Conservation (phyloP, 352 stramenopile genomes). For the Phytophthora pisi region DNA sequence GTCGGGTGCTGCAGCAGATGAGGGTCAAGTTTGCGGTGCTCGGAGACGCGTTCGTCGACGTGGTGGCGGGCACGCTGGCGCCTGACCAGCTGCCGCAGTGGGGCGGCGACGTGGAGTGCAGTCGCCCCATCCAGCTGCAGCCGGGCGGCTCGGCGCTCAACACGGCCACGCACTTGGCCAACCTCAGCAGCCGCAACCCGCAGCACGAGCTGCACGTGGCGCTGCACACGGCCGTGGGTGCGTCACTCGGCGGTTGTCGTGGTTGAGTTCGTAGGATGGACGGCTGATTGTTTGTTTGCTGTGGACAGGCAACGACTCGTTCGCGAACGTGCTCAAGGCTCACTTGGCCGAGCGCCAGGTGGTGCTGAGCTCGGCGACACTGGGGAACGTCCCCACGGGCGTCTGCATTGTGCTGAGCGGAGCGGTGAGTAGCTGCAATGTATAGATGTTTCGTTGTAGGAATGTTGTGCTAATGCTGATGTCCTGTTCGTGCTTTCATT, state of each 20-base stretch:
- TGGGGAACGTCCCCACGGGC: slow-evolving; percentile 55
- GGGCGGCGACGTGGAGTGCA: slow-evolving; percentile 79
- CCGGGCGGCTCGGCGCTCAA: slow-evolving; percentile 84
- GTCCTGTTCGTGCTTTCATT: background rate
- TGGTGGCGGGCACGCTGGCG: slow-evolving; percentile 72
- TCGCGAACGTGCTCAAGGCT: slow-evolving; percentile 50
- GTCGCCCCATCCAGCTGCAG: slow-evolving; percentile 71
- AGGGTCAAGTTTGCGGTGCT: slow-evolving; percentile 63
- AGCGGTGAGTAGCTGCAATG: slow-evolving; percentile 35
- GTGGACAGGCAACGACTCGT: slow-evolving; percentile 46
- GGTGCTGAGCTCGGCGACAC: slow-evolving; percentile 46
- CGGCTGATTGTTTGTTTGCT: background rate
- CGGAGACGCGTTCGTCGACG: slow-evolving; percentile 77
- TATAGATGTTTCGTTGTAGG: background rate
- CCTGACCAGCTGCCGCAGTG: slow-evolving; percentile 75
- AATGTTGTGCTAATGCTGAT: background rate
- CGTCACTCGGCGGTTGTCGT: background rate
- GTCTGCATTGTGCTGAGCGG: slow-evolving; percentile 84
- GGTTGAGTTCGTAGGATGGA: background rate
- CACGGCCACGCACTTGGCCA: slow-evolving; percentile 81
- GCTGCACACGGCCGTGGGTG: slow-evolving; percentile 69
- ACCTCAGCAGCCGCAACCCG: slow-evolving; percentile 40
- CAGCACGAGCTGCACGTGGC: slow-evolving; percentile 43
- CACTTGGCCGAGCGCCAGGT: slow-evolving; percentile 51
- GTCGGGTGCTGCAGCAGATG: slow-evolving; percentile 12